A percentile compares a stretch with the other conserved stretches of the same genome.
Evolutionary conservation across 768 basidiomycete genomes (phyloP).

Genomic region (Amanita pseudoporphyria): DNA sequence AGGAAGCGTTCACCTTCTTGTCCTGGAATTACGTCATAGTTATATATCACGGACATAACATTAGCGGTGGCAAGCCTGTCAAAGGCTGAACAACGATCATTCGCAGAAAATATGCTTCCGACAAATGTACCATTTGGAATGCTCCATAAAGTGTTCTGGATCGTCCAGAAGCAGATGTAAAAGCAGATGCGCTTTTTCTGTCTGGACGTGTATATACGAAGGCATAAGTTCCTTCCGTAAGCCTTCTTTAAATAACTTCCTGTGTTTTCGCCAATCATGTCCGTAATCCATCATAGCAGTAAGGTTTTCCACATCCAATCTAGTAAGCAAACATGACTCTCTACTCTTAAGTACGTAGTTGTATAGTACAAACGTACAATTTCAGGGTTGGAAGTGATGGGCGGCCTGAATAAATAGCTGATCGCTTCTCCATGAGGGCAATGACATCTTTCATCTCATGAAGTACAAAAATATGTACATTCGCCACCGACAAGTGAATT

Average conservation of each 20-base stretch:
- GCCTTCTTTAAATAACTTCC: neutral
- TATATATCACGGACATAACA: neutral
- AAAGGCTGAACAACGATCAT: neutral
- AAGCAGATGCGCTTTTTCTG: neutral
- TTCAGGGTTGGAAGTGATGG: conserved; percentile 13
- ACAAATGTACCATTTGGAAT: neutral
- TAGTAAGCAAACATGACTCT: neutral
- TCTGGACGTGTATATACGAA: neutral
- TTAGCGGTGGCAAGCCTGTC: neutral
- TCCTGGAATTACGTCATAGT: neutral
- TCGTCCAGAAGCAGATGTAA: neutral
- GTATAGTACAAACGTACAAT: conserved; percentile 8
- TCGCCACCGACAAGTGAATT: conserved; percentile 3
- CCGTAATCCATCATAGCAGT: neutral
- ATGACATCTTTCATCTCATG: conserved; percentile 3
- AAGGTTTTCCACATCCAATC: neutral
- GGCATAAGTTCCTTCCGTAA: neutral
- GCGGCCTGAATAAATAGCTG: conserved; percentile 15
- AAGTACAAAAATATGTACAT: conserved; percentile 2
- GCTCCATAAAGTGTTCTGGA: neutral
- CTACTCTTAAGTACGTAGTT: neutral
- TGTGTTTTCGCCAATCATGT: neutral
- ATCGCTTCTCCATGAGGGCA: conserved; percentile 10
- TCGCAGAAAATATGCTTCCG: neutral
- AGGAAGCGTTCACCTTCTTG: neutral